phyloP scores from a whole-genome alignment of 1,284 basidiomycete genomes.

The Athelia psychrophila region DNA sequence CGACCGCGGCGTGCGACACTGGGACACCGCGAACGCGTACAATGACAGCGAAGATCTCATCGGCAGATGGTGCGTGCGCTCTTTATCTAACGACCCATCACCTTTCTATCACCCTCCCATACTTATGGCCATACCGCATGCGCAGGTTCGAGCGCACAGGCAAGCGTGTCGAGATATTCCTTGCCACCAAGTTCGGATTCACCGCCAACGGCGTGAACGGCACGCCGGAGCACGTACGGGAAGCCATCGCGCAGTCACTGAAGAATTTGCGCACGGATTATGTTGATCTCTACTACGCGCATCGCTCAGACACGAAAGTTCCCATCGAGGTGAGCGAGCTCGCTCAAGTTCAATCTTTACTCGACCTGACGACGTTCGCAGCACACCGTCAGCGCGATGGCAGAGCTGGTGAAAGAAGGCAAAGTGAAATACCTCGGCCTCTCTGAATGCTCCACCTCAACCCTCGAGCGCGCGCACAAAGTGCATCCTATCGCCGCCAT shows the following conservation, averaged over 20 bases:
- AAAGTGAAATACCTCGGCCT: slow-evolving; percentile 47
- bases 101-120: no score
- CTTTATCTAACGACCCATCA: no score
- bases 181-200: slow-evolving; percentile 42
- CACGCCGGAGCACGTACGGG: slow-evolving; percentile 25
- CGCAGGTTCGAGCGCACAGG: slow-evolving; percentile 34
- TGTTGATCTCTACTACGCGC: slow-evolving; percentile 36
- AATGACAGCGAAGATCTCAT: slow-evolving; percentile 9
- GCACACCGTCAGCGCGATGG: slow-evolving; percentile 35
- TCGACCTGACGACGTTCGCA: not conserved
- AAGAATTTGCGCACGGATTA: slow-evolving; percentile 26
- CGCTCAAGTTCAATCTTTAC: not conserved
- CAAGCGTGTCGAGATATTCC: slow-evolving; percentile 40
- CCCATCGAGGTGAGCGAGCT: slow-evolving; percentile 28
- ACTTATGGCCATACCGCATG: not conserved
- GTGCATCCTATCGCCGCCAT: slow-evolving; percentile 45
- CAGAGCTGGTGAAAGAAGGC: slow-evolving; percentile 39
- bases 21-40: slow-evolving; percentile 13
- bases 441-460: slow-evolving; percentile 44
- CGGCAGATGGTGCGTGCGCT: slow-evolving; percentile 4
- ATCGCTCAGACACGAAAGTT: slow-evolving; percentile 26
- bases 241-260: slow-evolving; percentile 19
- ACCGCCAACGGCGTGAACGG: slow-evolving; percentile 11
- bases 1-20: slow-evolving; percentile 6
- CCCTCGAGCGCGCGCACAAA: slow-evolving; percentile 49